These are phyloP conservation scores for Astrothelium macrocarpum DNA, from an alignment of 495 filamentous ascomycete species.

Conservation along the genomic window DNA sequence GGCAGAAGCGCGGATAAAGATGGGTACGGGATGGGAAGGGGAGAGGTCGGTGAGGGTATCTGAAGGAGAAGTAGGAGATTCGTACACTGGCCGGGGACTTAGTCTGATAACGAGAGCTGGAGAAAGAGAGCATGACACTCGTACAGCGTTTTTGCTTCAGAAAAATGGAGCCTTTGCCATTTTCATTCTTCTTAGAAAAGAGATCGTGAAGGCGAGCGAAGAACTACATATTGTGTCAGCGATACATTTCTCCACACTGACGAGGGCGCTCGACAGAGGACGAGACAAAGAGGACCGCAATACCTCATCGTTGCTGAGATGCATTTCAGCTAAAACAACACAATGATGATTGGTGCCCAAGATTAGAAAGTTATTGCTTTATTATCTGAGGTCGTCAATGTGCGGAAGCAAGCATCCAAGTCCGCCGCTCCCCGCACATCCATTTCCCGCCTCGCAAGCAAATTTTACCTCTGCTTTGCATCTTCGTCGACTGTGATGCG, in stretches of 20 bases:
- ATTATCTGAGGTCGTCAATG: too few relatives aligned
- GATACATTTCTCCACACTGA: conserved; percentile 7
- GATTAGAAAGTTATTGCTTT: too few relatives aligned
- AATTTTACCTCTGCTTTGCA: conserved; percentile 22
- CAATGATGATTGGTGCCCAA: neutral
- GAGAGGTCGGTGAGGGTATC: conserved; percentile 46
- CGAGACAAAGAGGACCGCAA: neutral
- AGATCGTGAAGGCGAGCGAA: conserved; percentile 68
- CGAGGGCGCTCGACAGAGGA: neutral
- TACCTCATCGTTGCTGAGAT: conserved; percentile 70
- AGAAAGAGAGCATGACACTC: conserved; percentile 14
- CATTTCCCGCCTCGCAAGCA: neutral
- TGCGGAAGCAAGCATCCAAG: too few relatives aligned
- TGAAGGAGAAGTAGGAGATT: conserved; percentile 16
- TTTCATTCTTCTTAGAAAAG: conserved; percentile 56
- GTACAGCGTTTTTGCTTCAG: conserved; percentile 77
- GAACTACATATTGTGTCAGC: conserved; percentile 51
- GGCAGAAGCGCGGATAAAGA: conserved; percentile 80
- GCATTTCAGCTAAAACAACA: conserved; percentile 41
- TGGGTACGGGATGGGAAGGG: conserved; percentile 48
- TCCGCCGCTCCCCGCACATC: neutral
- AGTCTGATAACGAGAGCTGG: neutral
- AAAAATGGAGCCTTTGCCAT: conserved; percentile 66
- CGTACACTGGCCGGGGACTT: conserved; percentile 14
- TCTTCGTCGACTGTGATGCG: conserved; percentile 26